A percentile compares a stretch with the other conserved stretches of the same genome.
phyloP scores from a whole-genome alignment of 176 grass and related monocot species.

The Musa itinerans region DNA sequence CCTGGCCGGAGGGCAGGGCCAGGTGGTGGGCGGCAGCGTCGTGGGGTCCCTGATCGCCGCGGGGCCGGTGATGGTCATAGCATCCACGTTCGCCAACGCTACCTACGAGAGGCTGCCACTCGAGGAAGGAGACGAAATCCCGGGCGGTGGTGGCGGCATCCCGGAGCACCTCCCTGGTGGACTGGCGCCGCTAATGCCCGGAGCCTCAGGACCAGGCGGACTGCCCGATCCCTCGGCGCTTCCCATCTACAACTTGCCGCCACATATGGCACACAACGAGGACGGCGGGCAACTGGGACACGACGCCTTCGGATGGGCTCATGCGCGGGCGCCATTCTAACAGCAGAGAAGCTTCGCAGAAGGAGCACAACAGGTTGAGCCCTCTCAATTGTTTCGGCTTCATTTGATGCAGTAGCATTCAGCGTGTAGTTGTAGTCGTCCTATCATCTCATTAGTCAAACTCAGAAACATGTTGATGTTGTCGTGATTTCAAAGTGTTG shows the following conservation, averaged over 20 bases:
- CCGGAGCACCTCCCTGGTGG: background rate
- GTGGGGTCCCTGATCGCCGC: constrained; percentile 37
- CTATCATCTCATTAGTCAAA: no score
- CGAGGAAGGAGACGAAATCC: constrained; percentile 25
- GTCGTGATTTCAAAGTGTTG: no score
- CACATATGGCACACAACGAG: constrained; percentile 14
- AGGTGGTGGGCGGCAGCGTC: constrained; percentile 44
- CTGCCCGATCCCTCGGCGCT: constrained; percentile 14
- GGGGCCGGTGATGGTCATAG: constrained; percentile 40
- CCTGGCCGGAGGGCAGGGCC: constrained; percentile 37
- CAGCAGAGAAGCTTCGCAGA: no score
- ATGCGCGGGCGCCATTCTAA: constrained; percentile 35
- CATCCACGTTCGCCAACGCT: constrained; percentile 43
- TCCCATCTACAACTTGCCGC: constrained; percentile 27
- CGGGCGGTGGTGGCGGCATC: background rate
- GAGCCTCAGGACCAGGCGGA: background rate
- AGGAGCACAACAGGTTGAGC: no score
- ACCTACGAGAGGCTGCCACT: constrained; percentile 56
- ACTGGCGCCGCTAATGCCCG: background rate
- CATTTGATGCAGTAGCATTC: no score
- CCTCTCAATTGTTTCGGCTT: no score
- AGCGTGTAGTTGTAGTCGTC: no score
- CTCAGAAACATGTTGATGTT: no score
- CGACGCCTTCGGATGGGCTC: constrained; percentile 25
- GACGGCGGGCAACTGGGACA: constrained; percentile 12